These are phyloP conservation scores for Beauveria varroae DNA, from an alignment of 2,329 filamentous ascomycete species.

Conservation along the genomic window DNA sequence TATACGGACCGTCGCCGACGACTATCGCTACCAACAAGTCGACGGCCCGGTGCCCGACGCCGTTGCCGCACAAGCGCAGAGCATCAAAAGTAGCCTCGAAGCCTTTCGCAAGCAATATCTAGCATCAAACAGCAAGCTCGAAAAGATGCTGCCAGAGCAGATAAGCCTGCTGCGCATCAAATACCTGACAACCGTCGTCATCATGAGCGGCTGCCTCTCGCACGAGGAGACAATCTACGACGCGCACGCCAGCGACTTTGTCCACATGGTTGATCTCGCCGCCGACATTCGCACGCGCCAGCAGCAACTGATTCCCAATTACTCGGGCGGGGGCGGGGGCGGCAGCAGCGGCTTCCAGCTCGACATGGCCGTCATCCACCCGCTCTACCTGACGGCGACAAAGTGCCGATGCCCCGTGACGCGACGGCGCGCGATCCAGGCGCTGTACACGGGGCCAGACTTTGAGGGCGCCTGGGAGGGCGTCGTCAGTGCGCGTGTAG, in stretches of 20 bases:
- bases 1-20: conserved; percentile 9
- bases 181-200: conserved; percentile 9
- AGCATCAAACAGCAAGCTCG: background rate
- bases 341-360: conserved; percentile 6
- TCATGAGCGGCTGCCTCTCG: conserved; percentile 11
- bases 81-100: conserved; percentile 8
- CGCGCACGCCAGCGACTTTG: conserved; percentile 9
- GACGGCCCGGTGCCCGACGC: conserved; percentile 4
- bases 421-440: conserved; percentile 12
- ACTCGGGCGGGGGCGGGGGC: background rate
- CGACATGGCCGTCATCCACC: conserved; percentile 14
- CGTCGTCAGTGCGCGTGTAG: conserved; percentile 5
- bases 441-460: conserved; percentile 4
- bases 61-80: conserved; percentile 4
- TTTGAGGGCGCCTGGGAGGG: conserved; percentile 13
- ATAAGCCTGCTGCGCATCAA: conserved; percentile 12
- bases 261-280: conserved; percentile 11
- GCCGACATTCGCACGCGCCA: background rate
- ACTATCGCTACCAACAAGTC: conserved; percentile 9
- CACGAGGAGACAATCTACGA: conserved; percentile 13
- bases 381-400: conserved; percentile 13
- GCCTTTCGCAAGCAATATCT: conserved; percentile 7
- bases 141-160: conserved; percentile 7
- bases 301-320: background rate
- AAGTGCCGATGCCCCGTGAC: conserved; percentile 14